Base-by-base conservation (phyloP, 176 grass and related monocot species). In the Eragrostis curvula region DNA sequence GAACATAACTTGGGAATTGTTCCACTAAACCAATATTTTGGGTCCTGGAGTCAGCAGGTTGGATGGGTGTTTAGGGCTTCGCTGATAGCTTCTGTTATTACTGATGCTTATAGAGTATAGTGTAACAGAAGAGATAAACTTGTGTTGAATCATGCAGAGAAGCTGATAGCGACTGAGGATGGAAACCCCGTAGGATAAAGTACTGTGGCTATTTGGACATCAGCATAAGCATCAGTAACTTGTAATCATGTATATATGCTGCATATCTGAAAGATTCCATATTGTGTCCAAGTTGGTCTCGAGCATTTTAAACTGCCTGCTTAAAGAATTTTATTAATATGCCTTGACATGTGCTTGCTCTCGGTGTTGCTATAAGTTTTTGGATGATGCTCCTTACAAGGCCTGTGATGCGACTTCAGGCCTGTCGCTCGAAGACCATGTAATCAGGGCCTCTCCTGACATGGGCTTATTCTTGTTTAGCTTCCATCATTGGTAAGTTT, bases 191-290 rank as follows among this genome's bases (percentile, higher is more conserved):
- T 12, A 53, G 14, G 21, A 32, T 55, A 18, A 24, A 50, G 7
- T 76, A 55, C 6, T 41, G 25, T 42, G 24, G 47, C 55, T 18
- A 36, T 64, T 76, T 67, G 39, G 63, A n/a, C 71, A 78, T 85
- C 49, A 16, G 56, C 7, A 39, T 59, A 18, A 76, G 56, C 20
- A 13, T 27, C 2, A 63, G 39, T 66, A 40, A 41, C 55, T 57
- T 81, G 68, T 5, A 39, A 42, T 50, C 61, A n/a, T 88, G 82
- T 85, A 85, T 70, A 89, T 81, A 85, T 81, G 63, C 43, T 76
- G 70, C 71, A 30, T 81, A 40, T 41, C 55, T 81, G 12, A 15
- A 84, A 20, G 10, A 40, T 27, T 16, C 39, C 43, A 61, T n/a
- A n/a, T 28, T 60, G 10, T 52, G 68, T 18, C 68, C 25, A 28